These are phyloP conservation scores for Pyrrhoderma lamaoense DNA, from an alignment of 1,284 basidiomycete genomes.

Conservation along the genomic window DNA sequence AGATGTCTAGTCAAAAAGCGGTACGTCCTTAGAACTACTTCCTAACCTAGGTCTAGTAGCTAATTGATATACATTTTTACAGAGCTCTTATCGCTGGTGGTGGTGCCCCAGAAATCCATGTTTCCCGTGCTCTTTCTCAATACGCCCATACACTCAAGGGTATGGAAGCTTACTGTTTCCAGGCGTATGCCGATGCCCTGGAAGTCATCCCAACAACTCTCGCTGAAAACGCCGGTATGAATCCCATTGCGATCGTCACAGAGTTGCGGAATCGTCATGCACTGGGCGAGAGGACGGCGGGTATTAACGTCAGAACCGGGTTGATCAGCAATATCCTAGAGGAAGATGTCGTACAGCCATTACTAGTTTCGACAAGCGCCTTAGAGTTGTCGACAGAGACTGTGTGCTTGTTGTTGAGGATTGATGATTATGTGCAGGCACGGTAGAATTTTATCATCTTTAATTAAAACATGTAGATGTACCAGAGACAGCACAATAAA, in stretches of 20 bases:
- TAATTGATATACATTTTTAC: slow-evolving; percentile 10
- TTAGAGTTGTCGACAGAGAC: slow-evolving; percentile 96
- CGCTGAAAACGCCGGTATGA: slow-evolving; percentile 97
- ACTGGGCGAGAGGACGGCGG: slow-evolving; percentile 88
- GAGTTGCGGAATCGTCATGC: slow-evolving; percentile 97
- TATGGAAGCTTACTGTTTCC: slow-evolving; percentile 99
- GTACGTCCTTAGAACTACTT: slow-evolving; percentile 36
- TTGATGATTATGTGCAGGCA: slow-evolving; percentile 90
- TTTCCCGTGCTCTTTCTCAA: slow-evolving; percentile 89
- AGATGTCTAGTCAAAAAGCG: slow-evolving; percentile 98
- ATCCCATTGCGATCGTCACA: slow-evolving; percentile 97
- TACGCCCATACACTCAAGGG: slow-evolving; percentile 93
- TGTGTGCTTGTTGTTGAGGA: slow-evolving; percentile 92
- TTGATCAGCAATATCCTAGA: slow-evolving; percentile 95
- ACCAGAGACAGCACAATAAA: neutral
- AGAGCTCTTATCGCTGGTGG: slow-evolving; percentile 96
- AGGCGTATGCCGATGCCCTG: slow-evolving; percentile 95
- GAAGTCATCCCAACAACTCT: slow-evolving; percentile 98
- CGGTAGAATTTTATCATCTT: slow-evolving; percentile 33
- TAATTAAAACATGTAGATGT: neutral
- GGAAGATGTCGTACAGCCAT: slow-evolving; percentile 95
- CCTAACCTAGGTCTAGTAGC: neutral
- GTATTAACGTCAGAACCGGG: slow-evolving; percentile 97
- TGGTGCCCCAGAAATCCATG: slow-evolving; percentile 97
- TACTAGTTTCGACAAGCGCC: slow-evolving; percentile 93